Evolutionary conservation across 2,329 filamentous ascomycete species (phyloP).

Genomic region (Calonectria naviculata): DNA sequence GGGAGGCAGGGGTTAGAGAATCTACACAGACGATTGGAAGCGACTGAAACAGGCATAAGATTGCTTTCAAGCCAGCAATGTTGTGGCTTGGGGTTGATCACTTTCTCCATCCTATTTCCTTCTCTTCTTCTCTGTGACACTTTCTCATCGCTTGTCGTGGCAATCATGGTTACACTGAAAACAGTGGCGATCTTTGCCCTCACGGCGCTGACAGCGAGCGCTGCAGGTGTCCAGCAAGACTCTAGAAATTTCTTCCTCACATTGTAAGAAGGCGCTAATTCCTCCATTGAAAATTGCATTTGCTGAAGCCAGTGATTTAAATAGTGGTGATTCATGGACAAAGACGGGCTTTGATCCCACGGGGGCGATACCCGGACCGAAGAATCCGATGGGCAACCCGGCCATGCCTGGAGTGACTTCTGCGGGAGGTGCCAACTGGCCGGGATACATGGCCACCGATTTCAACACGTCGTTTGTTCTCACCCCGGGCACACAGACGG

Average conservation of each 20-base stretch:
- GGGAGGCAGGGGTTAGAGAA: too few species aligned
- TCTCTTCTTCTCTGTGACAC: too few species aligned
- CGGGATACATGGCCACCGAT: slow-evolving; percentile 58
- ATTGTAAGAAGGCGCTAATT: background rate
- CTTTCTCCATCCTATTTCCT: too few species aligned
- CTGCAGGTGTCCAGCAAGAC: background rate
- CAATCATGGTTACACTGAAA: too few species aligned
- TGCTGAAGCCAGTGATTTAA: background rate
- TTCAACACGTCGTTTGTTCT: slow-evolving; percentile 54
- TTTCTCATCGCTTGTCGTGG: too few species aligned
- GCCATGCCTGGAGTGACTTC: slow-evolving; percentile 63
- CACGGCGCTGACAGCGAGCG: background rate
- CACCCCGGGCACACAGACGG: background rate
- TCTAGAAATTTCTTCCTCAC: background rate
- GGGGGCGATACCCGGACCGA: slow-evolving; percentile 59
- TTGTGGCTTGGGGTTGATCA: too few species aligned
- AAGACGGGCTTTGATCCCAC: slow-evolving; percentile 63
- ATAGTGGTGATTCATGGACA: slow-evolving; percentile 46
- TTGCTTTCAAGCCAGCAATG: too few species aligned
- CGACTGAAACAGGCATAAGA: too few species aligned
- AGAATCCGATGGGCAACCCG: slow-evolving; percentile 73
- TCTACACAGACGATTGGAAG: too few species aligned
- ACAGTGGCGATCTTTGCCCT: background rate
- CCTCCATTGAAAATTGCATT: background rate
- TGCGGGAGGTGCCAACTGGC: slow-evolving; percentile 63